Evolutionary conservation across 2,329 filamentous ascomycete species (phyloP), one percentile per base, ranked within the genome.

Genomic region (Fusarium buxicola): DNA sequence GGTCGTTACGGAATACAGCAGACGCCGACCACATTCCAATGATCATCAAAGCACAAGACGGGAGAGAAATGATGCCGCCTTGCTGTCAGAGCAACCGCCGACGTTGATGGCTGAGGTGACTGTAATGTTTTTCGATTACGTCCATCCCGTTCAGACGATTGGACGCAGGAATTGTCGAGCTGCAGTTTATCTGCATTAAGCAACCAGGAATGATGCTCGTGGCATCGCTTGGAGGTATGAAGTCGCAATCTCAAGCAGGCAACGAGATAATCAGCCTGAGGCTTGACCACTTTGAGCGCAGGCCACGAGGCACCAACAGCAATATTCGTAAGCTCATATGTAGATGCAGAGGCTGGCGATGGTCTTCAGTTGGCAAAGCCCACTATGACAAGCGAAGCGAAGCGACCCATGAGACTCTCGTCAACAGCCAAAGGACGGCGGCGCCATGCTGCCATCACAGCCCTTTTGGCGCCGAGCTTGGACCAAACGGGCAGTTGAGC

Each of bases 401-500:
- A 60, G 31, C 43, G 52, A 58, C 46, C 18, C 25, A 58, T 62
- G 51, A 47, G 39, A 59, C 41, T 53, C 16, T 39, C 32, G 7
- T 31, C 21, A 13, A n/a, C 18, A 35, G n/a, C 52, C 24, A 45
- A 44, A 21, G 21, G 27, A 16, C 13, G 24, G 30, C 43, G 43
- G 53, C 52, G 44, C 51, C 46, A 50, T 58, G 59, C 49, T 59
- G 48, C 66, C 53, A 66, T 58, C 61, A 58, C 62, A 65, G 58
- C 60, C 60, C 53, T 54, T 59, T 38, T 56, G 62, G 57, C 38
- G 55, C 50, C 39, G 39, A 62, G 31, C 46, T 35, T 60, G 58
- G 51, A 68, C 63, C 48, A 68, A 71, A 70, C 35, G 53, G 67
- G 69, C 47, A 66, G 59, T 57, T 60, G 57, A 65, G 70, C 71